Conservation (phyloP, 768 basidiomycete species). For the Tulasnella sp. region DNA sequence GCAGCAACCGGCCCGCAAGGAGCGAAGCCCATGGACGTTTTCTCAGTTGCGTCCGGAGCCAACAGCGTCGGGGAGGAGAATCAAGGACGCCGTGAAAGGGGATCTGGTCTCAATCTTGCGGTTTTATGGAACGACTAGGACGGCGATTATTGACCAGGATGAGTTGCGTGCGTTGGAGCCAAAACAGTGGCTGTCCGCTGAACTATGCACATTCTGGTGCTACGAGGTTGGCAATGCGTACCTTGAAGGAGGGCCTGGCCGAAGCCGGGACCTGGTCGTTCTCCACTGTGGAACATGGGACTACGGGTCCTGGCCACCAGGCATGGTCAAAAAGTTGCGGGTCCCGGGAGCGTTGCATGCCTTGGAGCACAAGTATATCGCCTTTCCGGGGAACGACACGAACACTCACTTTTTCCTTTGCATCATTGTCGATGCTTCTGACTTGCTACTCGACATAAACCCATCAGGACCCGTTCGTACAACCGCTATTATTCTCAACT, state of each 20-base stretch:
- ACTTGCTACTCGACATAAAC: background rate
- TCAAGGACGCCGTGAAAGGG: background rate
- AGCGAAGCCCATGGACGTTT: background rate
- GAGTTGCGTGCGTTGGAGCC: background rate
- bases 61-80: background rate
- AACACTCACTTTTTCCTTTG: background rate
- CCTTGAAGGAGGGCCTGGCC: background rate
- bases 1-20: no score
- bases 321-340: background rate
- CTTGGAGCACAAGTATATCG: background rate
- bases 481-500: background rate
- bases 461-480: background rate
- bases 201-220: background rate
- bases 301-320: no score
- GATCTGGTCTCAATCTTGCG: background rate
- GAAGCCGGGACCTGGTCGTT: no score
- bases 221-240: background rate
- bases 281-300: no score
- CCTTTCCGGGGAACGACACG: background rate
- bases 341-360: background rate
- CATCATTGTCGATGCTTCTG: background rate
- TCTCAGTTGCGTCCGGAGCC: background rate
- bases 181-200: background rate
- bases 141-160: background rate
- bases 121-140: background rate